Percentiles rank a stretch among this genome's conserved stretches.
These are phyloP conservation scores for Neonectria hederae DNA, from an alignment of 2,329 filamentous ascomycete species.

Conservation along the genomic window DNA sequence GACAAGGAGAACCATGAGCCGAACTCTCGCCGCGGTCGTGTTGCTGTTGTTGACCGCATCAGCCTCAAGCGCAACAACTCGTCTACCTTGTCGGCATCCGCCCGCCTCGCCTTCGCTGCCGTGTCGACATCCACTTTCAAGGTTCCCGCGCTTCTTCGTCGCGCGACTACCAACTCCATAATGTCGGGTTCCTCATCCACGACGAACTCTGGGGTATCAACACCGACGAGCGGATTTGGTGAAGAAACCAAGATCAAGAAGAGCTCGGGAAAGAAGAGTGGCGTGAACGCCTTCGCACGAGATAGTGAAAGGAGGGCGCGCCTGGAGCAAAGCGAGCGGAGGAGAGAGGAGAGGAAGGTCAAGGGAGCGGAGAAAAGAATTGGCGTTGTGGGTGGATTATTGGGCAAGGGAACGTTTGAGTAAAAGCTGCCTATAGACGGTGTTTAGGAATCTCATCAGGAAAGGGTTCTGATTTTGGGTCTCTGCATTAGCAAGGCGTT, in stretches of 20 bases:
- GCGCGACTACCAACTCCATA: conserved; percentile 75
- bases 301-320: conserved; percentile 66
- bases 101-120: conserved; percentile 67
- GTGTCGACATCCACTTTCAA: conserved; percentile 63
- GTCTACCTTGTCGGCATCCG: conserved; percentile 44
- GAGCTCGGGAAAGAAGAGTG: conserved; percentile 67
- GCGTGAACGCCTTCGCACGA: conserved; percentile 68
- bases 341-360: conserved; percentile 66
- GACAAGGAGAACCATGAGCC: conserved; percentile 62
- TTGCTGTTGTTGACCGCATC: conserved; percentile 76
- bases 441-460: conserved; percentile 18
- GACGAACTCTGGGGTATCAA: conserved; percentile 47
- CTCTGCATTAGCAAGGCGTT: conserved; percentile 31
- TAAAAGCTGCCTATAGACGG: conserved; percentile 32
- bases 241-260: conserved; percentile 68
- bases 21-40: conserved; percentile 49
- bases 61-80: conserved; percentile 69
- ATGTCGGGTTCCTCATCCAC: conserved; percentile 50
- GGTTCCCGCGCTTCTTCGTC: conserved; percentile 75
- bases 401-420: conserved; percentile 61
- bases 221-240: conserved; percentile 51
- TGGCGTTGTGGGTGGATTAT: conserved; percentile 66
- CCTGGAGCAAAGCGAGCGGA: conserved; percentile 65
- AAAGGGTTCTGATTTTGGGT: conserved; percentile 1
- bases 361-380: conserved; percentile 66